Evolutionary conservation across 1,284 basidiomycete genomes (phyloP), one percentile per base, ranked within the genome.

Genomic region (Apiotrichum akiyoshidainum): DNA sequence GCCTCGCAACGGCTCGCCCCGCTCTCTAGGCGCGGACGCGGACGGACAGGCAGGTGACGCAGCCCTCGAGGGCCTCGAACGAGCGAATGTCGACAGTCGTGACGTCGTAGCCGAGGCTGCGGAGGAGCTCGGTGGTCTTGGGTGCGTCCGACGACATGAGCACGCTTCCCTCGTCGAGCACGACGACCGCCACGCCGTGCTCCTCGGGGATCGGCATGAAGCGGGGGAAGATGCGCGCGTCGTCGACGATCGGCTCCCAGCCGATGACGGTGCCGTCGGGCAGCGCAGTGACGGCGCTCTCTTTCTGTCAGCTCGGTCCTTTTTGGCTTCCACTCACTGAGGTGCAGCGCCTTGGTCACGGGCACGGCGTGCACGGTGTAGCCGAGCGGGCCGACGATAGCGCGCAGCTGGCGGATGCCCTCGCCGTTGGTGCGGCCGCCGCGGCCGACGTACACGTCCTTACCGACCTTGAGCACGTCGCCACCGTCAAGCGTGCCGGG

Each of bases 201-300:
- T 8, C n/a, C 42, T 57, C 55, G 11, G 55, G 55, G 1, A 57
- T 37, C 5, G 49, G 42, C 49, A 57, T 39, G 37, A 57, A 57
- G 37, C 49, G 50, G 26, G 55, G 49, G 42, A 57, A 57, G 35
- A 57, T 46, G 34, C 26, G n/a, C 0, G 55, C 37, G 37, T 57
- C 50, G 50, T 57, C 55, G 44, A 57, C 55, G 19, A 57, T 57
- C 6, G 55, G 55, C 44, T 52, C 35, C 35, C 45, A 57, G 1
- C 55, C 55, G 37, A 57, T 57, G 31, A 57, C 42, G n/a, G 55
- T 57, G n/a, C 55, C 55, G 49, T 57, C 55, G 17, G 55, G 55
- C 35, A 57, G 49, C n/a, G 55, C 55, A 2, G 55, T 57, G 37
- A 57, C 44, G 1, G 55, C 55, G 12, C 44, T 46, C 40, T 57